Evolutionary conservation across 2,329 filamentous ascomycete species (phyloP), one percentile per base, ranked within the genome.

Genomic region (Arthrobotrys iridis): DNA sequence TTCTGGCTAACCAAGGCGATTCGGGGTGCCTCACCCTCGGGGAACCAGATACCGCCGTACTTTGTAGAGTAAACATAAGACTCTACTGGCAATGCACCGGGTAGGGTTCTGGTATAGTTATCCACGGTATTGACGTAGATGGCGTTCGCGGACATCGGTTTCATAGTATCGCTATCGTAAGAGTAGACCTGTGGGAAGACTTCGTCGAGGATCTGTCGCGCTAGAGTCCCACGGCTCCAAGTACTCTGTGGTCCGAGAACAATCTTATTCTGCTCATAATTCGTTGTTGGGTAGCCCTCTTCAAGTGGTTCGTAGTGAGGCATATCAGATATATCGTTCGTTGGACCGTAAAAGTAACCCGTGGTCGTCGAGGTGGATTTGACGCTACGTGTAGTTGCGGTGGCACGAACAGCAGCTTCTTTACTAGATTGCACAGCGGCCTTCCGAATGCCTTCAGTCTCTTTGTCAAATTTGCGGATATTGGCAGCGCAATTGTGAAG

Each of bases 61-160:
- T 74, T 74, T 1, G 30, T 43, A 18, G 22, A 24, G 35, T 60
- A 50, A 13, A n/a, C 22, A 18, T 48, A 63, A 15, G 13, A 8
- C 20, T 2, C 22, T 1, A 37, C 13, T 43, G 22, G 11, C 2
- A 24, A 3, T 1, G 41, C 11, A 10, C 2, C n/a, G 3, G 68
- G 43, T 1, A 74, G 37, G 3, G 70, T 62, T 11, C n/a, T 62
- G 1, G 71, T 75, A 20, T 68, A 75, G 41, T 75, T 75, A 50
- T 75, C 58, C 7, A 50, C 18, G 7, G 46, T 68, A 33, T 68
- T 55, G 22, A 63, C 71, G 40, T 55, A 50, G 10, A 75, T 50
- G 6, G 64, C 26, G 15, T 22, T 67, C 0, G 35, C 24, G 11
- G 40, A 58, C 24, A 64, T 48, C 22, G 37, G n/a, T 3, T 2